Percentiles rank a stretch among this genome's conserved stretches.
These are phyloP conservation scores for Beta lomatogona DNA, from an alignment of 179 eudicot species.

Conservation along the genomic window DNA sequence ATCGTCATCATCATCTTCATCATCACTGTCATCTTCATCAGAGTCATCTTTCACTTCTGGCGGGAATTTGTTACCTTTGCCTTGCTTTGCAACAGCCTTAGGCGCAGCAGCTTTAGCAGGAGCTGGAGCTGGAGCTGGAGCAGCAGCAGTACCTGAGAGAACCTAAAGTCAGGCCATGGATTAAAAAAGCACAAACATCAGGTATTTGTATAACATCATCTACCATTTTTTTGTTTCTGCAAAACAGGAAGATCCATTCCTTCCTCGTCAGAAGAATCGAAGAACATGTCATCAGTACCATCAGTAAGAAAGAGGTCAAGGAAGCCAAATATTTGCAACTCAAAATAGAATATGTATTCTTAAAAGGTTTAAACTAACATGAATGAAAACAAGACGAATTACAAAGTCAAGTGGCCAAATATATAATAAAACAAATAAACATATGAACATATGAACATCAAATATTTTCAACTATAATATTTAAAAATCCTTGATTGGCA, in stretches of 20 bases:
- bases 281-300: conserved; percentile 18
- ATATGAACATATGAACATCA: too few relatives aligned
- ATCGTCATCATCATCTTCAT: conserved; percentile 24
- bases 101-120: neutral
- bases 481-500: too few relatives aligned
- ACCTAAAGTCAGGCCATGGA: neutral
- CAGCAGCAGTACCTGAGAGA: conserved; percentile 21
- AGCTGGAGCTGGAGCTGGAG: neutral
- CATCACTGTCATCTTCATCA: conserved; percentile 28
- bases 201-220: neutral
- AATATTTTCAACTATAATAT: too few relatives aligned
- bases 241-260: conserved; percentile 31
- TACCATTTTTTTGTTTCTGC: conserved; percentile 32
- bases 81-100: conserved; percentile 24
- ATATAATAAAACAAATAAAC: neutral
- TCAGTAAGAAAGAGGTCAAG: conserved; percentile 31
- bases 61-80: conserved; percentile 24
- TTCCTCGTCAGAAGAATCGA: conserved; percentile 24
- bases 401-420: neutral
- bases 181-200: neutral
- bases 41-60: conserved; percentile 3
- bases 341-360: neutral
- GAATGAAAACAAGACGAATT: too few relatives aligned
- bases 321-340: conserved; percentile 15
- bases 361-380: neutral